phyloP scores from a whole-genome alignment of 2,329 filamentous ascomycete species.

The Graphiopsis chlorocephala region DNA sequence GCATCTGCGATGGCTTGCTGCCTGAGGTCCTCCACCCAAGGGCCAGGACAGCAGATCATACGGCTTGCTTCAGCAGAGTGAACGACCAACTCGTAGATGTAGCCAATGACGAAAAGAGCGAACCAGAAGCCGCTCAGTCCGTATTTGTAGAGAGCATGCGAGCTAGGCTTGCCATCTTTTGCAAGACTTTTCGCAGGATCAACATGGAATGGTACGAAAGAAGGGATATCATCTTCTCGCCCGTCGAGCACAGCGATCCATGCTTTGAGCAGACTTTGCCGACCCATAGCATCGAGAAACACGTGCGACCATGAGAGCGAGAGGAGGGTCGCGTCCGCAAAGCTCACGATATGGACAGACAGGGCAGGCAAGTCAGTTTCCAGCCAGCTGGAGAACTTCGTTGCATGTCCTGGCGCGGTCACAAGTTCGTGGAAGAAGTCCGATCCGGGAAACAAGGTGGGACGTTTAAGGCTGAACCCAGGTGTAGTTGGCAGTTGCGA shows the following conservation, averaged over 20 bases:
- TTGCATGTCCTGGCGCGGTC: slow-evolving; percentile 13
- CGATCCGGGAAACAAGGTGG: not conserved
- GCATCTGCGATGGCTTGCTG: slow-evolving; percentile 21
- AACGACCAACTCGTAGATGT: slow-evolving; percentile 13
- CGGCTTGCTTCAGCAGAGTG: slow-evolving; percentile 7
- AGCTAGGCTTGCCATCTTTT: slow-evolving; percentile 18
- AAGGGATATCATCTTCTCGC: slow-evolving; percentile 22
- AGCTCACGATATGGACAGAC: slow-evolving; percentile 23
- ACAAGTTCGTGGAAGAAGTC: slow-evolving; percentile 8
- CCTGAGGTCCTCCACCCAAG: slow-evolving; percentile 22
- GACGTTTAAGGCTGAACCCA: not conserved
- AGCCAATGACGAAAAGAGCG: slow-evolving; percentile 17
- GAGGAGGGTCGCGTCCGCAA: slow-evolving; percentile 28
- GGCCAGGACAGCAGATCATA: slow-evolving; percentile 16
- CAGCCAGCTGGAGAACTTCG: slow-evolving; percentile 16
- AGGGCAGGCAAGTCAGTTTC: slow-evolving; percentile 25
- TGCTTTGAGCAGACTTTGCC: slow-evolving; percentile 21
- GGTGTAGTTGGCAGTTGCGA: slow-evolving; percentile 5
- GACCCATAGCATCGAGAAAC: slow-evolving; percentile 26
- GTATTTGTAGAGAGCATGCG: slow-evolving; percentile 19
- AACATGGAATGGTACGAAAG: slow-evolving; percentile 22
- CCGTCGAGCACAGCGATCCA: slow-evolving; percentile 29
- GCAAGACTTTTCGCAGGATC: slow-evolving; percentile 26
- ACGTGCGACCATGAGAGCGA: slow-evolving; percentile 29
- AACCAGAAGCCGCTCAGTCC: slow-evolving; percentile 12